These are phyloP conservation scores for Monilinia polystroma DNA, from an alignment of 2,329 filamentous ascomycete genomes.

Conservation along the genomic window DNA sequence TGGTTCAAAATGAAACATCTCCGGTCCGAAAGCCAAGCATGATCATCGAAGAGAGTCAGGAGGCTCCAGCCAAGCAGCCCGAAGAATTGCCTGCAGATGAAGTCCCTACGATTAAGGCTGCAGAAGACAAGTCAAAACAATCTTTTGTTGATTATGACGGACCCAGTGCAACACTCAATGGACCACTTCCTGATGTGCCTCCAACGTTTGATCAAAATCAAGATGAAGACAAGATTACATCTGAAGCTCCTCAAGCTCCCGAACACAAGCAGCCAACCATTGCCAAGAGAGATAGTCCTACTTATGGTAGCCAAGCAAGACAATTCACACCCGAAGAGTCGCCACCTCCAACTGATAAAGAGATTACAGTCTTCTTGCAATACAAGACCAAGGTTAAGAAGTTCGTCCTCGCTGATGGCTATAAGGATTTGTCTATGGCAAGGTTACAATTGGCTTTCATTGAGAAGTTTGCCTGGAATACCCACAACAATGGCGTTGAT, in stretches of 20 bases:
- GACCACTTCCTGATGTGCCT: constrained; percentile 54
- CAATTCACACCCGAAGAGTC: constrained; percentile 62
- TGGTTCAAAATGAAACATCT: constrained; percentile 54
- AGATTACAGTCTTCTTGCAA: constrained; percentile 90
- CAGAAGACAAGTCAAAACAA: constrained; percentile 58
- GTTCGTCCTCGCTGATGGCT: constrained; percentile 82
- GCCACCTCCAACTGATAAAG: constrained; percentile 70
- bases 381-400: constrained; percentile 98
- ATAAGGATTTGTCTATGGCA: constrained; percentile 80
- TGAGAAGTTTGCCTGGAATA: constrained; percentile 99
- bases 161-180: constrained; percentile 58
- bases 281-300: constrained; percentile 10
- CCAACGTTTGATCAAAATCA: constrained; percentile 37
- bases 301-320: constrained; percentile 45
- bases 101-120: constrained; percentile 48
- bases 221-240: constrained; percentile 21
- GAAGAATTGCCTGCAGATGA: constrained; percentile 41
- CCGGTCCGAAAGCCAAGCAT: constrained; percentile 58
- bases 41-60: constrained; percentile 56
- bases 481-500: constrained; percentile 87
- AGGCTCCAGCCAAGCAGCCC: constrained; percentile 40
- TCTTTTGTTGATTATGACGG: constrained; percentile 32
- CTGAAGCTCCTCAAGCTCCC: constrained; percentile 29
- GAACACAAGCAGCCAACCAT: constrained; percentile 23
- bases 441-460: constrained; percentile 94